Percentiles rank a stretch among this genome's conserved stretches.
phyloP scores from a whole-genome alignment of 345 rosid genomes.

The Zanthoxylum bungeanum region DNA sequence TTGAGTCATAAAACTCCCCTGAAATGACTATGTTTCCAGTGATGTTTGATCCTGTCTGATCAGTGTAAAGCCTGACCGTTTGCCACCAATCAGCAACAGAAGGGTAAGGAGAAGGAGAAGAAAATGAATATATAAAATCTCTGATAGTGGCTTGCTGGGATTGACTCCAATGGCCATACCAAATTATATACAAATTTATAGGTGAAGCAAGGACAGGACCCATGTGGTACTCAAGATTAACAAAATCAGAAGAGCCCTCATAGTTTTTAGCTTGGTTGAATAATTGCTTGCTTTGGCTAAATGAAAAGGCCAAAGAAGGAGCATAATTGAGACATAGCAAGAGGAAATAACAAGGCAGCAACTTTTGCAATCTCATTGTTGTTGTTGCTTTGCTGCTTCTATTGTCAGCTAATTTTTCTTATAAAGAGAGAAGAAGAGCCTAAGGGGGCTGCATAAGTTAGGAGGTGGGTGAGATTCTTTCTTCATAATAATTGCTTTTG shows the following conservation, averaged over 20 bases:
- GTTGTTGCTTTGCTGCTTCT: neutral
- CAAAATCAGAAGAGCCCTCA: constrained; percentile 54
- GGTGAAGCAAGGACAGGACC: constrained; percentile 64
- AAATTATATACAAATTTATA: constrained; percentile 45
- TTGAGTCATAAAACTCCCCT: constrained; percentile 40
- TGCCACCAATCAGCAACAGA: constrained; percentile 68
- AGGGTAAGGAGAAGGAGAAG: constrained; percentile 48
- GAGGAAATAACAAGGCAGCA: constrained; percentile 9
- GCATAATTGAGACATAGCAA: constrained; percentile 14
- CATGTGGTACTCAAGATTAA: constrained; percentile 55
- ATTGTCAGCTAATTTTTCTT: constrained; percentile 5
- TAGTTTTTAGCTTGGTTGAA: constrained; percentile 35
- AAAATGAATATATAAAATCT: constrained; percentile 57
- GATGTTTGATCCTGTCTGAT: constrained; percentile 63
- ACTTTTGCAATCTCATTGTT: constrained; percentile 19
- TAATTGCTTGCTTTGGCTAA: constrained; percentile 21
- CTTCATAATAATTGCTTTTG: constrained; percentile 7
- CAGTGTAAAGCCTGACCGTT: constrained; percentile 51
- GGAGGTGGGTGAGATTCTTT: constrained; percentile 20
- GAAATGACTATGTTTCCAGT: constrained; percentile 35
- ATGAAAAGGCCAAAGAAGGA: constrained; percentile 18
- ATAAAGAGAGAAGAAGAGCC: constrained; percentile 13
- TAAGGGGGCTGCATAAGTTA: neutral
- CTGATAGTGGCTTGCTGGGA: constrained; percentile 47
- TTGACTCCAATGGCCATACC: constrained; percentile 65